Conservation (phyloP, 2,329 filamentous ascomycete species). For the Xylariaceae sp. region DNA sequence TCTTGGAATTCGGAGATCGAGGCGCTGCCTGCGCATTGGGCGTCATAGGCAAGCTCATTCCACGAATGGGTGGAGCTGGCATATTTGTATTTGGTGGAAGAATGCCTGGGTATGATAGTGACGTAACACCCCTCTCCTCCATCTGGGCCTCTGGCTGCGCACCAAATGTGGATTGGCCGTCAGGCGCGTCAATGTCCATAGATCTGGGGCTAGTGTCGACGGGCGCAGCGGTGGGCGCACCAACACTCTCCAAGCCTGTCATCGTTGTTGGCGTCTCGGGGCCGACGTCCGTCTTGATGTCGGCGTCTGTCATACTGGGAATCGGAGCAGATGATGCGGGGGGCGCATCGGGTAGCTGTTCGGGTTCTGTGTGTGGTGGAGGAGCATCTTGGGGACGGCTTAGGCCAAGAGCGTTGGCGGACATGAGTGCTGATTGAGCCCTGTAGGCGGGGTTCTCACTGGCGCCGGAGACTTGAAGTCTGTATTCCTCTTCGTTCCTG, state of each 20-base stretch:
- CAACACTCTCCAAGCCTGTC: conserved; percentile 39
- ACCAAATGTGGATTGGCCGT: conserved; percentile 32
- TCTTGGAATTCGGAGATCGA: conserved; percentile 72
- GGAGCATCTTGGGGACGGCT: conserved; percentile 54
- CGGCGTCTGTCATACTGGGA: conserved; percentile 27
- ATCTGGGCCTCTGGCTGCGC: conserved; percentile 43
- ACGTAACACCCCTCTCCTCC: conserved; percentile 49
- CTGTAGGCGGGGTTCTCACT: conserved; percentile 54
- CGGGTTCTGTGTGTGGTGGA: conserved; percentile 10
- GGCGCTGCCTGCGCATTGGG: conserved; percentile 46
- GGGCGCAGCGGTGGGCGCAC: conserved; percentile 32
- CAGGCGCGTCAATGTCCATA: conserved; percentile 51
- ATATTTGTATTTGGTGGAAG: conserved; percentile 41
- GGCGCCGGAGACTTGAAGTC: conserved; percentile 38
- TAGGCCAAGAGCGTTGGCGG: conserved; percentile 48
- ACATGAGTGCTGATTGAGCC: conserved; percentile 51
- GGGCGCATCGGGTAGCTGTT: conserved; percentile 10
- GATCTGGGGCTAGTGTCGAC: conserved; percentile 49
- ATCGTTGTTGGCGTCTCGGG: conserved; percentile 40
- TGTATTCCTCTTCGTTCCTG: conserved; percentile 43
- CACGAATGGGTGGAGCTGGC: conserved; percentile 44
- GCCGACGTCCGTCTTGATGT: conserved; percentile 38
- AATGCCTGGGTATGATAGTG: conserved; percentile 53
- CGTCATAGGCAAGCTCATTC: conserved; percentile 56
- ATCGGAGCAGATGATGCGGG: conserved; percentile 26